phyloP scores from a whole-genome alignment of 2,329 filamentous ascomycete genomes.

The Amauroascus niger region DNA sequence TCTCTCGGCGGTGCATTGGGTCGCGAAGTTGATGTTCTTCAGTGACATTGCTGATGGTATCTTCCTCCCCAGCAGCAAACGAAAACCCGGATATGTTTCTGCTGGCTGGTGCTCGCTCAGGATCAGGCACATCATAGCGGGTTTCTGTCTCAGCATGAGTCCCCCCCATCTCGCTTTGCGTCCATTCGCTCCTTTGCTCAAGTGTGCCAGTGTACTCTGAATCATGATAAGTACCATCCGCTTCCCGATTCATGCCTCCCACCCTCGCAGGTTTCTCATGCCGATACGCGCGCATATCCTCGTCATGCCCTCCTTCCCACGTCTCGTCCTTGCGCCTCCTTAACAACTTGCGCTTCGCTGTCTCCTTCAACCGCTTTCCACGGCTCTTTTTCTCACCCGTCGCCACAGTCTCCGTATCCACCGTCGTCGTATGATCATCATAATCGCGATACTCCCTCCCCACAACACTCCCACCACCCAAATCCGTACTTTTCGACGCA shows the following conservation, averaged over 20 bases:
- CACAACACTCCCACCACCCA: conserved; percentile 76
- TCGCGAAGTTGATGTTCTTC: conserved; percentile 26
- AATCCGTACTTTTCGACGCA: conserved; percentile 68
- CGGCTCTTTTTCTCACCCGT: conserved; percentile 30
- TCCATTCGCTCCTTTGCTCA: conserved; percentile 48
- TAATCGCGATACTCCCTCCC: conserved; percentile 56
- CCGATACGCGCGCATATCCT: conserved; percentile 72
- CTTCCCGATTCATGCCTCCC: conserved; percentile 74
- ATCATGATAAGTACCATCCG: conserved; percentile 76
- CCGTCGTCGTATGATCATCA: conserved; percentile 39
- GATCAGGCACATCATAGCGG: conserved; percentile 35
- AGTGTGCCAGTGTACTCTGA: conserved; percentile 55
- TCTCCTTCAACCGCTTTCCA: conserved; percentile 21
- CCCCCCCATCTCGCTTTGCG: conserved; percentile 29
- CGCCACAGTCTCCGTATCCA: conserved; percentile 39
- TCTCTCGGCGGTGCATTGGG: conserved; percentile 4
- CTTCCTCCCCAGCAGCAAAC: conserved; percentile 43
- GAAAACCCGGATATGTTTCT: conserved; percentile 35
- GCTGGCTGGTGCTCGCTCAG: background rate
- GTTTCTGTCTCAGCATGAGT: conserved; percentile 8
- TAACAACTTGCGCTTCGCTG: conserved; percentile 38
- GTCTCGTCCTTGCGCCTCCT: conserved; percentile 26
- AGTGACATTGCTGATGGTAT: conserved; percentile 30
- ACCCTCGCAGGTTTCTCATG: conserved; percentile 78
- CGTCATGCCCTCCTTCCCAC: conserved; percentile 54